Conservation (phyloP, 2,329 filamentous ascomycete species). For the Botrytis fragariae region DNA sequence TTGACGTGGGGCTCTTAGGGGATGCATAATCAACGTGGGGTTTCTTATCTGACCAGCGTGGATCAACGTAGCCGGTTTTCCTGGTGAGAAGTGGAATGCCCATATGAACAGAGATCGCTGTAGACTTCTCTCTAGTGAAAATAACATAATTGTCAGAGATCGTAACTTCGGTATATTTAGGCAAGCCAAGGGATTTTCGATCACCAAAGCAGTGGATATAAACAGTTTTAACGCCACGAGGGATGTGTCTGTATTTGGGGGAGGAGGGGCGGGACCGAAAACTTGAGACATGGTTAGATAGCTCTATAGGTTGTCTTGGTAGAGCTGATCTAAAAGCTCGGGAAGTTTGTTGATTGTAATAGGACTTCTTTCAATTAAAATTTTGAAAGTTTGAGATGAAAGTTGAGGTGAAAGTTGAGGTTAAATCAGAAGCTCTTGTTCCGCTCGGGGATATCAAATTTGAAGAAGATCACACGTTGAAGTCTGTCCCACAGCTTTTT, state of each 20-base stretch:
- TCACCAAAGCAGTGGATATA: neutral
- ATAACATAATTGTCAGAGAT: neutral
- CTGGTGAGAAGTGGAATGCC: neutral
- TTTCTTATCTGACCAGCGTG: neutral
- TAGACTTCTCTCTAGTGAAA: neutral
- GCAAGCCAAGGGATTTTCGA: neutral
- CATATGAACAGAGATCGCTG: neutral
- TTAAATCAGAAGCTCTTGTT: neutral
- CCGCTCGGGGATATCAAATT: fast-evolving
- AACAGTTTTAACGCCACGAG: neutral
- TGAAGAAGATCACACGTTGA: neutral
- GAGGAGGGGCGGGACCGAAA: neutral
- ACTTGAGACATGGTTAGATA: neutral
- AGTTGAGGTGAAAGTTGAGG: neutral
- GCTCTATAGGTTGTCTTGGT: neutral
- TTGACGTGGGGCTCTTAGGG: neutral
- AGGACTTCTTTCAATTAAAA: too few species aligned
- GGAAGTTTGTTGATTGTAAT: neutral
- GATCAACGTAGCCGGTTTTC: neutral
- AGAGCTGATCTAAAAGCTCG: fast-evolving
- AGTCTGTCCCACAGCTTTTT: neutral
- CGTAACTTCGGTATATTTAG: neutral
- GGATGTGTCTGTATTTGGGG: neutral
- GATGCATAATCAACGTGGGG: neutral
- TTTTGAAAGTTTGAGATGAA: neutral